Base-by-base conservation (phyloP, 2,329 filamentous ascomycete genomes). In the Atkinsonella texensis region DNA sequence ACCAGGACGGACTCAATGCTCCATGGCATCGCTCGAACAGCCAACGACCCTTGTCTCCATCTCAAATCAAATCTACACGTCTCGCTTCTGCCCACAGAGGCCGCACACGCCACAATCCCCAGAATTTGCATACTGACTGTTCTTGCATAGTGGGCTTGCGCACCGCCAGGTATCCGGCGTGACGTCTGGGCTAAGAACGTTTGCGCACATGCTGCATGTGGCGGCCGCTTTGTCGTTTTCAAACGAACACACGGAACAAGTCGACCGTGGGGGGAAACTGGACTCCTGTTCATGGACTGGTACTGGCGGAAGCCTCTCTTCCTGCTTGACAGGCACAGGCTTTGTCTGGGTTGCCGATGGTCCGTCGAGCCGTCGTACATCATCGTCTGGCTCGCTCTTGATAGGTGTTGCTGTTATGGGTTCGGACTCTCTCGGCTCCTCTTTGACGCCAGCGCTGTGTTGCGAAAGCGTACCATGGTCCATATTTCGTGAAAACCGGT, bases 31-130 rank as follows among this genome's bases (percentile, higher is more conserved):
- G 28, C 28, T 28, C 28, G 5, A 28, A 28, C 28, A 6, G 28
- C 28, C 28, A 28, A 28, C 28, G 28, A 28, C 28, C 7, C 7
- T 28, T 8, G 28, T 7, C 28, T 28, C 28, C 28, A 2, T 28
- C 28, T 8, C 28, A 28, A 1, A 6, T 28, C 28, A 28, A 28
- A 33, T 46, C 50, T 42, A 17, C 5, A 15, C 33, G n/a, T 12
- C n/a, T 57, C 59, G 67, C 57, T 65, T 70, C 57, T 65, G 67
- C 17, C 82, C 83, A 62, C 86, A 91, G 5, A 87, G 66, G 3
- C 85, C 85, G 63, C 87, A 91, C 0, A 81, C 63, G 7, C 81
- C 83, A 56, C 74, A 80, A 63, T 90, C 85, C 1, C 76, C 79
- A 11, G 83, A 74, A 60, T 90, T 91, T 49, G 83, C 61, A 62